Percentiles rank a stretch among this genome's conserved stretches.
These are phyloP conservation scores for Dioscorea zingiberensis DNA, from an alignment of 106 monocot species.

Conservation along the genomic window DNA sequence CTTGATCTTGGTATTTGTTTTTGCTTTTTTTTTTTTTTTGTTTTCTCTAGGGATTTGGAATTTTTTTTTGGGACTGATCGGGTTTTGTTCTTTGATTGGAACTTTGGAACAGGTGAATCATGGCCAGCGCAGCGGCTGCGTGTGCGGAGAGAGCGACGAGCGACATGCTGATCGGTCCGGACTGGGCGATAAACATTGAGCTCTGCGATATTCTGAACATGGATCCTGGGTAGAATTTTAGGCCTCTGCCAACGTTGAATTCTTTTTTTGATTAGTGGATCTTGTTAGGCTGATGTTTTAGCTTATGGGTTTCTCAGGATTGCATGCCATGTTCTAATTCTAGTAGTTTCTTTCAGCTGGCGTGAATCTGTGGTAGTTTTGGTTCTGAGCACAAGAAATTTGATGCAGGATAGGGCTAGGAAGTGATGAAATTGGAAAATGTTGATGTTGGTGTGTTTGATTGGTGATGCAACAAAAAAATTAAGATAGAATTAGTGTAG, in stretches of 20 bases:
- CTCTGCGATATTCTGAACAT: conserved; percentile 85
- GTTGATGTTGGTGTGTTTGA: too few relatives aligned
- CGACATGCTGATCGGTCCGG: conserved; percentile 87
- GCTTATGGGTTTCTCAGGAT: too few relatives aligned
- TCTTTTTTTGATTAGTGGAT: not conserved
- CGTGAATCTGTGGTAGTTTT: not conserved
- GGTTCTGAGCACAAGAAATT: too few relatives aligned
- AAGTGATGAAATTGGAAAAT: not conserved
- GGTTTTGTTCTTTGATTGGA: too few relatives aligned
- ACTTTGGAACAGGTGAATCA: not conserved
- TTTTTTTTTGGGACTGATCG: too few relatives aligned
- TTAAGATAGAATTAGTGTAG: too few relatives aligned
- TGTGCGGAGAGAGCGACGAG: conserved; percentile 86
- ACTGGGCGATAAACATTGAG: conserved; percentile 93
- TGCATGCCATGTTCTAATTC: not conserved
- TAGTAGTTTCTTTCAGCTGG: not conserved
- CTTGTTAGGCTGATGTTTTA: not conserved
- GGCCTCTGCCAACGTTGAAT: not conserved
- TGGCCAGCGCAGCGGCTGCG: conserved; percentile 40
- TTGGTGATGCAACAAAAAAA: too few relatives aligned
- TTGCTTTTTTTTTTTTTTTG: too few relatives aligned
- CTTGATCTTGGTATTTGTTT: too few relatives aligned
- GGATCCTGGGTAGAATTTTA: conserved; percentile 65
- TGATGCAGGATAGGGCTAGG: not conserved
- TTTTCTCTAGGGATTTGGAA: too few relatives aligned